These are phyloP conservation scores for Dalbergia cultrata DNA, from an alignment of 306 rosid species.

Conservation along the genomic window DNA sequence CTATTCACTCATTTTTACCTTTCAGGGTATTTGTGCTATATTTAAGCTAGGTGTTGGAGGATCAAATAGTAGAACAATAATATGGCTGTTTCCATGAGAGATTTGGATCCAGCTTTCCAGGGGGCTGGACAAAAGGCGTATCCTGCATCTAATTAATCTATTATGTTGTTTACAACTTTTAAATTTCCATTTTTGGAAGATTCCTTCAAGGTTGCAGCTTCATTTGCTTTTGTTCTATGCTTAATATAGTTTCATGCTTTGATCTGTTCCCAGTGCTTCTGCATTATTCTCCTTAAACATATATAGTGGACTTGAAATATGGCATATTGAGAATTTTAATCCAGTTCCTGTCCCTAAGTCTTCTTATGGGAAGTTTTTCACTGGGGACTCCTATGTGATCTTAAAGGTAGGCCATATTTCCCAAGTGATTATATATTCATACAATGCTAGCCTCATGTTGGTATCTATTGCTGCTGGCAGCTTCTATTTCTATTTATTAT, in stretches of 20 bases:
- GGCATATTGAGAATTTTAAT: conserved; percentile 87
- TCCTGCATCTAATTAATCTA: conserved; percentile 63
- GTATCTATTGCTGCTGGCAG: conserved; percentile 26
- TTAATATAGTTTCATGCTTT: conserved; percentile 25
- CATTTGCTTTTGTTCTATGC: conserved; percentile 23
- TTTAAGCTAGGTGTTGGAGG: conserved; percentile 43
- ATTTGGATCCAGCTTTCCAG: conserved; percentile 86
- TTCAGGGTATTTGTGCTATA: conserved; percentile 53
- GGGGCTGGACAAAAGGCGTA: conserved; percentile 99
- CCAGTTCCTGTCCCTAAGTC: conserved; percentile 75
- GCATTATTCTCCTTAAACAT: conserved; percentile 63
- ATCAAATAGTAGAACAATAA: conserved; percentile 47
- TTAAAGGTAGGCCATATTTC: conserved; percentile 68
- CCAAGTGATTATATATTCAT: conserved; percentile 24
- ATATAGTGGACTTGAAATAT: conserved; percentile 83
- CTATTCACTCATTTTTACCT: conserved; percentile 35
- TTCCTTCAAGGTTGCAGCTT: conserved; percentile 11
- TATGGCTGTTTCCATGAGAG: conserved; percentile 95
- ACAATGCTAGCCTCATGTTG: conserved; percentile 22
- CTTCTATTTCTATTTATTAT: conserved; percentile 21
- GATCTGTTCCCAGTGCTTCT: conserved; percentile 24
- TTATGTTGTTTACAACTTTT: conserved; percentile 35
- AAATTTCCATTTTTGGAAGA: not conserved
- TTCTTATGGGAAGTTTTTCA: conserved; percentile 78
- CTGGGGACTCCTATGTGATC: conserved; percentile 87